Evolutionary conservation across 371 early-diverging fungal genomes (phyloP), one percentile per base, ranked within the genome.

Genomic region (Mortierella sp.): DNA sequence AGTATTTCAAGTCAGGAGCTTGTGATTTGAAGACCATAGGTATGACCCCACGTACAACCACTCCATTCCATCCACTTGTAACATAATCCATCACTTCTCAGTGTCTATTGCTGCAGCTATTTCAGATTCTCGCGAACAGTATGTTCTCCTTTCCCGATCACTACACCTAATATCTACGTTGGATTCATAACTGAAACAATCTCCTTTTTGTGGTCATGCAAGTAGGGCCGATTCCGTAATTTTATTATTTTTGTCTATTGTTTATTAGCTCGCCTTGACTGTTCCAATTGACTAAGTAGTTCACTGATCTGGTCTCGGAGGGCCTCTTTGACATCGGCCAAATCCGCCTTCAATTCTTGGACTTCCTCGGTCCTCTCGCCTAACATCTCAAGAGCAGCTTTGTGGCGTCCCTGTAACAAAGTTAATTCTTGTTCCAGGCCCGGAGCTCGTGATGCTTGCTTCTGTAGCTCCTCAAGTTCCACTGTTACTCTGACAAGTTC

Each of bases 361-460:
- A 95, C 93, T 66, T 91, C 90, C 73, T 97, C 97, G 18, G 96
- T 95, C 73, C 93, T 91, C 78, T 96, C 97, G 18, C 97, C 97
- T 49, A 97, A 81, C 78, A 97, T 80, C 80, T 95, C 97, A 5
- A 97, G 83, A 16, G 94, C 92, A 6, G 94, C 92, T 59, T 89
- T 85, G 72, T 96, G 93, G 62, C 96, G 77, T 20, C 84, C 84
- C 47, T 84, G 77, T 14, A 83, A 62, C 55, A 74, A 32, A 6
- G 51, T n/a, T 22, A 75, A 61, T 12, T 85, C 87, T 49, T 84
- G 79, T 51, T 78, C 83, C 30, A 83, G 52, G n/a, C 47, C 65
- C 3, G 85, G 77, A 16, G 68, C 78, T 26, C 77, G 79, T 9
- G 70, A 40, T 18, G 77, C 78, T 26, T 64, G 73, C 3, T 73